Percentiles rank a stretch among this genome's conserved stretches.
phyloP scores from a whole-genome alignment of 192 early-diverging fungal species.

The Backusella macrospora region DNA sequence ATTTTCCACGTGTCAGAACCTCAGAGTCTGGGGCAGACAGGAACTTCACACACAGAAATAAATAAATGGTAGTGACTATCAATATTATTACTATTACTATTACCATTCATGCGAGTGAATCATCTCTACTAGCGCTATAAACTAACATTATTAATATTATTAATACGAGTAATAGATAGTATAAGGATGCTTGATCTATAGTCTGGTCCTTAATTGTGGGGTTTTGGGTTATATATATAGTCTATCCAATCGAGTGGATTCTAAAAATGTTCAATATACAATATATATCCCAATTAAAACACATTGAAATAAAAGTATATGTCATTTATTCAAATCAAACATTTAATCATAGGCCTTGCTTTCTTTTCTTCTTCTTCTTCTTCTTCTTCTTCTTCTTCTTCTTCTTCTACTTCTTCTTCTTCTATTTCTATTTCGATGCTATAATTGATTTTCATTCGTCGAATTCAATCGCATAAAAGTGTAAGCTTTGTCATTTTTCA shows the following conservation, averaged over 20 bases:
- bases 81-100: too few relatives aligned
- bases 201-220: not conserved
- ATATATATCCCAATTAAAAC: too few relatives aligned
- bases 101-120: not conserved
- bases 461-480: not conserved
- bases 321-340: not conserved
- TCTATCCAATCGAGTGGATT: not conserved
- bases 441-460: not conserved
- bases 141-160: too few relatives aligned
- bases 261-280: too few relatives aligned
- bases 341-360: too few relatives aligned
- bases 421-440: not conserved
- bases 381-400: not conserved
- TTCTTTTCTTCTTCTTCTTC: not conserved
- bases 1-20: slow-evolving; percentile 2
- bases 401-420: not conserved
- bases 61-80: not conserved
- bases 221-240: not conserved
- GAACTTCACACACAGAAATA: not conserved
- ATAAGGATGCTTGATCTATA: too few relatives aligned
- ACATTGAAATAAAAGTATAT: not conserved
- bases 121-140: not conserved
- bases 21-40: not conserved
- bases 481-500: not conserved
- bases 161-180: too few relatives aligned